phyloP scores from a whole-genome alignment of 345 rosid species.

The Erucastrum elatum region DNA sequence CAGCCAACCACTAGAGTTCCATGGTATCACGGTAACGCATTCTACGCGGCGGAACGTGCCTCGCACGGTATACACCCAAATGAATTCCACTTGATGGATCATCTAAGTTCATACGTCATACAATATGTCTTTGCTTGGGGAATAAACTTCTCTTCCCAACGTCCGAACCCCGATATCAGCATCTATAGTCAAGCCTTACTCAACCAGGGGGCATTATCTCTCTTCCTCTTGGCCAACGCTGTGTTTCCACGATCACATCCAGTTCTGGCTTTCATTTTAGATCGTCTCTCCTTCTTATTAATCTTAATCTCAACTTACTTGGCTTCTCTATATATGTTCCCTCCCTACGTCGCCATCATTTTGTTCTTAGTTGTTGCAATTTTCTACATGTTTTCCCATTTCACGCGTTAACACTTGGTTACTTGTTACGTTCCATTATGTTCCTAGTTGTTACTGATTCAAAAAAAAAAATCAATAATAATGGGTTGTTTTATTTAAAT shows the following conservation, averaged over 20 bases:
- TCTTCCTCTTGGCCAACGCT: not conserved
- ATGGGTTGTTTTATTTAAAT: slow-evolving; percentile 44
- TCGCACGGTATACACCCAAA: not conserved
- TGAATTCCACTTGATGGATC: not conserved
- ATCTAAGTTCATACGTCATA: not conserved
- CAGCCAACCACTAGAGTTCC: not conserved
- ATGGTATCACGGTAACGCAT: not conserved
- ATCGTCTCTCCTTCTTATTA: not conserved
- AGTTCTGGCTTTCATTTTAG: not conserved
- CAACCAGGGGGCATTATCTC: not conserved
- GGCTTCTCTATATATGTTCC: not conserved
- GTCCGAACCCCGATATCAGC: not conserved
- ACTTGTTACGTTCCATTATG: not conserved
- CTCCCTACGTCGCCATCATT: not conserved
- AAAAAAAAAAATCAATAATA: too few species aligned
- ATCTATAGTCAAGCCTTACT: not conserved
- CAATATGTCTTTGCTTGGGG: not conserved
- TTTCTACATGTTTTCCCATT: not conserved
- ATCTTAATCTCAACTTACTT: not conserved
- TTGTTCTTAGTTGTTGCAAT: not conserved
- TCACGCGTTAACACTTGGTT: not conserved
- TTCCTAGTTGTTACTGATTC: too few species aligned
- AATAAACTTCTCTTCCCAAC: not conserved
- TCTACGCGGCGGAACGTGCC: not conserved
- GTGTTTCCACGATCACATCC: not conserved